Evolutionary conservation across 140 eudicot genomes (phyloP), one percentile per base, ranked within the genome.

Genomic region (Cichorium intybus): DNA sequence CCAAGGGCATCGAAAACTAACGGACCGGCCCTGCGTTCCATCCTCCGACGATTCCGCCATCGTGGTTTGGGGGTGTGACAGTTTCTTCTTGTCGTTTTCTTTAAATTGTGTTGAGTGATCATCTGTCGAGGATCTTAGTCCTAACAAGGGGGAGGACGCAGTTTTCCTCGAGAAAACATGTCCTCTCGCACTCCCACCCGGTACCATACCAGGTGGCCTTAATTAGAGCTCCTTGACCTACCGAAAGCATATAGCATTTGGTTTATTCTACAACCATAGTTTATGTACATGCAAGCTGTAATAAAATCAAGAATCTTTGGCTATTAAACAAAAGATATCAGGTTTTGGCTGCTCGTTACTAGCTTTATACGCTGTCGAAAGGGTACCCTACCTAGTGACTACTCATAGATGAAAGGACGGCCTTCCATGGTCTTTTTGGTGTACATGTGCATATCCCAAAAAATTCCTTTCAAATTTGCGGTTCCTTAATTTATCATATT

Each of bases 281-380:
- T 24, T 34, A 46, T 16, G 27, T 29, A 31, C 35, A 51, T 47
- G 68, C 79, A 74, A 74, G 12, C 64, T 73, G 78, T 72, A 33
- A 41, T 24, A 1, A 74, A 16, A 17, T 34, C 35, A 26, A 48
- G 73, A 74, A 74, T 74, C 62, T 66, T 74, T 66, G 64, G 43
- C 53, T 49, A 66, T 56, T 34, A 66, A 48, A 64, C 62, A 20
- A 49, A 74, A 7, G 24, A 24, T 16, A 58, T 34, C 17, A 37
- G 35, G 74, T 73, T 66, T 66, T 66, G 47, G 56, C 48, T 74
- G 73, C 64, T 49, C 34, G 60, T 41, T 54, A 22, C 61, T 56
- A 67, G 68, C 79, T 66, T 50, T 66, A 58, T 66, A 59, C 16
- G 35, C 5, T 41, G 14, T 20, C 31, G 69, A 58, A 66, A 74